Evolutionary conservation across 306 rosid genomes (phyloP).

Genomic region (Hippophae rhamnoides): DNA sequence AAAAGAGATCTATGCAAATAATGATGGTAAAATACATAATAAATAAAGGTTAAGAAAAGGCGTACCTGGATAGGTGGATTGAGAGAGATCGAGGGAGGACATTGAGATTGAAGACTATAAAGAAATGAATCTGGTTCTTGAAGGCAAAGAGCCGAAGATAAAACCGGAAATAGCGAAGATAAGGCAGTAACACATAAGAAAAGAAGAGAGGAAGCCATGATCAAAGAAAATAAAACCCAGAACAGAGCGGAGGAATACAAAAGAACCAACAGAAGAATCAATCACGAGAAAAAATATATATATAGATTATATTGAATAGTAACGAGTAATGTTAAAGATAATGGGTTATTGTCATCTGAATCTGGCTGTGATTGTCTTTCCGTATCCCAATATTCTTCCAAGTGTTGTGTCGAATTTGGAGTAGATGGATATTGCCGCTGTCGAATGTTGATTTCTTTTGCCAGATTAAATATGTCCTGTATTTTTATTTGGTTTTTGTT

Average conservation of each 20-base stretch:
- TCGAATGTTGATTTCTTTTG: no score
- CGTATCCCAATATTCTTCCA: no score
- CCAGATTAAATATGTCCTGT: no score
- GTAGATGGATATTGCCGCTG: no score
- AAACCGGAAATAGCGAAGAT: slow-evolving; percentile 21
- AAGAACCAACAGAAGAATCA: slow-evolving; percentile 13
- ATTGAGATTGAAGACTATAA: slow-evolving; percentile 50
- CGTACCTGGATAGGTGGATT: slow-evolving; percentile 52
- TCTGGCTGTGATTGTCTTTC: no score
- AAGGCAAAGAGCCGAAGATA: slow-evolving; percentile 26
- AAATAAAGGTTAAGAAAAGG: neutral
- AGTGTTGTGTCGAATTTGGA: no score
- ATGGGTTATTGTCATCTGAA: no score
- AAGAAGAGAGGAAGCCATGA: slow-evolving; percentile 31
- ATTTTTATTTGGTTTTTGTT: no score
- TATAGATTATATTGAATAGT: no score
- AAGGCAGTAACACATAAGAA: slow-evolving; percentile 26
- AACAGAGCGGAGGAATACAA: slow-evolving; percentile 9
- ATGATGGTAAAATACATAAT: neutral
- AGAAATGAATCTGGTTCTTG: slow-evolving; percentile 27
- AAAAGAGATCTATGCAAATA: neutral
- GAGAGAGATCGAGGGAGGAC: slow-evolving; percentile 36
- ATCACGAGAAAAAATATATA: no score
- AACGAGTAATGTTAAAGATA: no score
- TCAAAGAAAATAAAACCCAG: slow-evolving; percentile 4